phyloP scores from a whole-genome alignment of 2,329 filamentous ascomycete species.

The Colletotrichum incanum region DNA sequence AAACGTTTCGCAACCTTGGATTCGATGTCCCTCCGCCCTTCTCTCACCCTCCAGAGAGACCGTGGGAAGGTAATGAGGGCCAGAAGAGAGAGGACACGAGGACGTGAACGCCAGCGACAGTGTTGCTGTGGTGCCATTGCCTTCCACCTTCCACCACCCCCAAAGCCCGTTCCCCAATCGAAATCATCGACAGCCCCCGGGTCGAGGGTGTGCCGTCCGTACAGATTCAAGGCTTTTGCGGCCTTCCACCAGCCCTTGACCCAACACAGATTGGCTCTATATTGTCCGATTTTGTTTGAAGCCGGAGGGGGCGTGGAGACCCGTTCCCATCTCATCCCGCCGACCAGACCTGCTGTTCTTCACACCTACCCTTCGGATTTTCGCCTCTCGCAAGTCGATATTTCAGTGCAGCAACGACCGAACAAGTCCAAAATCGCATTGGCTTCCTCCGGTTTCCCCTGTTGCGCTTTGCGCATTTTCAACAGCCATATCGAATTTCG shows the following conservation, averaged over 20 bases:
- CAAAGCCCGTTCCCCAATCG: background rate
- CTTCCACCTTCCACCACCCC: background rate
- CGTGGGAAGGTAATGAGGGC: background rate
- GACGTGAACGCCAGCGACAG: background rate
- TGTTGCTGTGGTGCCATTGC: background rate
- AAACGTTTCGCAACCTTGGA: constrained; percentile 40
- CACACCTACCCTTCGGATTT: background rate
- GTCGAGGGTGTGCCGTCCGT: background rate
- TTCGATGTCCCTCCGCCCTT: constrained; percentile 44
- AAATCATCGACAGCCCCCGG: background rate
- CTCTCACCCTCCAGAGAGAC: background rate
- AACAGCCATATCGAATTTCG: background rate
- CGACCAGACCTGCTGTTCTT: background rate
- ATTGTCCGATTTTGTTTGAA: constrained; percentile 33
- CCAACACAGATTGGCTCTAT: constrained; percentile 30
- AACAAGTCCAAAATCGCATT: background rate
- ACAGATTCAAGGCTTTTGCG: constrained; percentile 1
- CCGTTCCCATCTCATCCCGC: background rate
- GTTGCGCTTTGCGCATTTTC: background rate
- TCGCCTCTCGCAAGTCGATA: constrained; percentile 3
- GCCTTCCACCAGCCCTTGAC: constrained; percentile 3
- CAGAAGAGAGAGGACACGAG: background rate
- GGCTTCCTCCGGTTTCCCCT: background rate
- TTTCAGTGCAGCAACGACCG: background rate
- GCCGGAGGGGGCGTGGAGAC: constrained; percentile 21